A percentile compares a stretch with the other conserved stretches of the same genome.
These are phyloP conservation scores for Salix koriyanagi DNA, from an alignment of 345 rosid genomes.

Conservation along the genomic window DNA sequence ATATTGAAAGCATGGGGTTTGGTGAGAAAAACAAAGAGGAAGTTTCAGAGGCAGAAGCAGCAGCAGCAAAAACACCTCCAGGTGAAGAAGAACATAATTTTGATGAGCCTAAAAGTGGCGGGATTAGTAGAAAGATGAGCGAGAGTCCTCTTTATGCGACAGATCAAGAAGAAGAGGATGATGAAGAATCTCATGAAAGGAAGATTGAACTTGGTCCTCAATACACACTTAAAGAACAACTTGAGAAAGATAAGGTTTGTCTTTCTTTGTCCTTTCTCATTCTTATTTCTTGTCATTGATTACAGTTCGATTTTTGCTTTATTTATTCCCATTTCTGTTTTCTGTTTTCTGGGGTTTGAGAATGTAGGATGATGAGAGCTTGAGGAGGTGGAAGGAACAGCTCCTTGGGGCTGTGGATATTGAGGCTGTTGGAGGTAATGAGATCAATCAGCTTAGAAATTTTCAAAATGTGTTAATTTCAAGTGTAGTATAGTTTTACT, in stretches of 20 bases:
- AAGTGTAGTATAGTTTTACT: background rate
- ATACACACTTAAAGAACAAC: slow-evolving; percentile 55
- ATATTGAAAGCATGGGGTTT: slow-evolving; percentile 37
- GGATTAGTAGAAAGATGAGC: slow-evolving; percentile 29
- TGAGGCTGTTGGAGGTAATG: slow-evolving; percentile 65
- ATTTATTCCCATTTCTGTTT: background rate
- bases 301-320: background rate
- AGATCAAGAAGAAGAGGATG: slow-evolving; percentile 41
- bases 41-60: slow-evolving; percentile 18
- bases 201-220: slow-evolving; percentile 63
- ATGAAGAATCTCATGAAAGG: slow-evolving; percentile 49
- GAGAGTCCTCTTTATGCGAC: slow-evolving; percentile 40
- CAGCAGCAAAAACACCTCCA: slow-evolving; percentile 14
- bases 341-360: background rate
- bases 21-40: slow-evolving; percentile 29
- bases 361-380: slow-evolving; percentile 81
- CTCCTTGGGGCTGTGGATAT: slow-evolving; percentile 77
- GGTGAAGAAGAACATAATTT: slow-evolving; percentile 15
- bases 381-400: slow-evolving; percentile 94
- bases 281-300: background rate
- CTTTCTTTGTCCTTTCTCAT: background rate
- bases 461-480: background rate
- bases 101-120: slow-evolving; percentile 20
- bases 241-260: slow-evolving; percentile 66
- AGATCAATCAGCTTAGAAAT: background rate